Conservation (phyloP, 2,329 filamentous ascomycete species). For the Trichoderma sp. region DNA sequence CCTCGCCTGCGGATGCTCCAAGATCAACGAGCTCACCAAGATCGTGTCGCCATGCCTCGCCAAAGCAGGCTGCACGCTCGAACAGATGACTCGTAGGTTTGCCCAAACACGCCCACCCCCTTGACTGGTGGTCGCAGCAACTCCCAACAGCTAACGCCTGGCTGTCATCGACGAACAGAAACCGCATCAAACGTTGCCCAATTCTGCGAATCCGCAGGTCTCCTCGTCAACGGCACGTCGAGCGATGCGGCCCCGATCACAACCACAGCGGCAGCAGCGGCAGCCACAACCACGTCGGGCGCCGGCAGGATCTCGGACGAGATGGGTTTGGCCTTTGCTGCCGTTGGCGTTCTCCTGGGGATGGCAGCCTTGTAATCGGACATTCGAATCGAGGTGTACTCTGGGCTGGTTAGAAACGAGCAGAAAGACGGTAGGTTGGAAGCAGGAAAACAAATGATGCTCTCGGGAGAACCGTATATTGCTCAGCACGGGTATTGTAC, state of each 20-base stretch:
- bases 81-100: slow-evolving; percentile 34
- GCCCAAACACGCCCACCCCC: neutral
- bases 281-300: slow-evolving; percentile 5
- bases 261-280: neutral
- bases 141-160: neutral
- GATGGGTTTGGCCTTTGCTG: neutral
- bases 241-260: neutral
- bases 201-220: slow-evolving; percentile 9
- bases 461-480: slow-evolving; percentile 6
- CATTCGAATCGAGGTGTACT: neutral
- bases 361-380: slow-evolving; percentile 3
- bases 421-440: neutral
- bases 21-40: slow-evolving; percentile 41
- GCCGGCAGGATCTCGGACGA: slow-evolving; percentile 3
- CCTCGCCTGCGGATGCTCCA: slow-evolving; percentile 44
- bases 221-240: neutral
- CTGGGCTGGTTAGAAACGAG: neutral
- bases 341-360: neutral
- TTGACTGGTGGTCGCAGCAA: too few species aligned
- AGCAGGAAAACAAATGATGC: neutral
- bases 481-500: slow-evolving; percentile 15
- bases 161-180: neutral
- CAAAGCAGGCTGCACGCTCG: slow-evolving; percentile 39
- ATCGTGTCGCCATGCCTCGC: slow-evolving; percentile 43
- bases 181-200: slow-evolving; percentile 1